phyloP scores from a whole-genome alignment of 2,329 filamentous ascomycete species.

The Aspergillus fischeri region DNA sequence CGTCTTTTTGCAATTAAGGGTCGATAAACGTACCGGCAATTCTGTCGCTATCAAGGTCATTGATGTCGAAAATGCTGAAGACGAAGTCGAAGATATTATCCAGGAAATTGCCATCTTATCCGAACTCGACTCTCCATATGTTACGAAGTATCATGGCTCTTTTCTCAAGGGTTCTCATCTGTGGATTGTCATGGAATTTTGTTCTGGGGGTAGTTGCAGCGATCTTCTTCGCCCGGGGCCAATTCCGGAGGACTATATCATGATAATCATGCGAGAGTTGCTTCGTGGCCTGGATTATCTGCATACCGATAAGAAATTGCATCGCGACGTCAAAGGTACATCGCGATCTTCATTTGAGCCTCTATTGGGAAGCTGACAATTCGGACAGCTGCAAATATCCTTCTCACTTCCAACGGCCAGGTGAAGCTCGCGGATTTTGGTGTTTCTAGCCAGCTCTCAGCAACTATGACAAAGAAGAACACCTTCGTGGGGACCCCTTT shows the following conservation, averaged over 20 bases:
- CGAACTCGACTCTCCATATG: constrained; percentile 90
- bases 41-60: constrained; percentile 98
- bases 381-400: constrained; percentile 75
- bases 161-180: constrained; percentile 93
- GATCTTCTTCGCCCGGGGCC: constrained; percentile 92
- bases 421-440: constrained; percentile 97
- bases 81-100: constrained; percentile 99
- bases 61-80: constrained; percentile 97
- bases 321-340: constrained; percentile 89
- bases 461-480: constrained; percentile 99
- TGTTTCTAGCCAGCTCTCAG: constrained; percentile 90
- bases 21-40: constrained; percentile 89
- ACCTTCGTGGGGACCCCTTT: constrained; percentile 98
- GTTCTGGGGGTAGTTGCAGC: constrained; percentile 91
- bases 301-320: constrained; percentile 91
- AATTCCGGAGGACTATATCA: constrained; percentile 93
- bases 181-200: constrained; percentile 99
- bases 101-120: constrained; percentile 97
- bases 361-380: constrained; percentile 11
- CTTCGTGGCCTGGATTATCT: constrained; percentile 88
- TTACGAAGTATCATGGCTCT: constrained; percentile 96
- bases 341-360: background rate
- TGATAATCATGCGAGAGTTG: constrained; percentile 87
- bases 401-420: constrained; percentile 84
- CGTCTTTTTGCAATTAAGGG: constrained; percentile 46